Percentiles rank a stretch among this genome's conserved stretches.
These are phyloP conservation scores for Hypseocharis bilobata DNA, from an alignment of 441 rosid species.

Conservation along the genomic window DNA sequence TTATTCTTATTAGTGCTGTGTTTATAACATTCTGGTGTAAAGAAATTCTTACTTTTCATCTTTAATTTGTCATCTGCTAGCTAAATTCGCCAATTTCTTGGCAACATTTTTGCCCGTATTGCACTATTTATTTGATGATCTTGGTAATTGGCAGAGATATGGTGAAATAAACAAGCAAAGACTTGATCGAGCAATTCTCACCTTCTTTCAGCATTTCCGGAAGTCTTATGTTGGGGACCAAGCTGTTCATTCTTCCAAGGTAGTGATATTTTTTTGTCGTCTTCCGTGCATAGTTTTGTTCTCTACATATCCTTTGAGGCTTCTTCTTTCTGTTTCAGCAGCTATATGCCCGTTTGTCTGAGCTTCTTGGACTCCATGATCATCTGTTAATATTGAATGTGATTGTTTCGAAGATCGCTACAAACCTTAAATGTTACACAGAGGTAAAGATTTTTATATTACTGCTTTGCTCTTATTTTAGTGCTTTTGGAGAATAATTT, in stretches of 20 bases:
- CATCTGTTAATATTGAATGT: slow-evolving; percentile 85
- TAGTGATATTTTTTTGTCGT: slow-evolving; percentile 25
- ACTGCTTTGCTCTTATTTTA: slow-evolving; percentile 7
- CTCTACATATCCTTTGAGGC: slow-evolving; percentile 27
- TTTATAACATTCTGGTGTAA: background rate
- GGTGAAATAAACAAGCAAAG: slow-evolving; percentile 85
- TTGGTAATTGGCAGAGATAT: slow-evolving; percentile 56
- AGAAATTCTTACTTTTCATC: background rate
- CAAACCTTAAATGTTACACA: slow-evolving; percentile 90
- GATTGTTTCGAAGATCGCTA: slow-evolving; percentile 88
- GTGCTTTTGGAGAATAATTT: slow-evolving; percentile 2
- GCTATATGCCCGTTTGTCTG: slow-evolving; percentile 86
- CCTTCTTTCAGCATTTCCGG: slow-evolving; percentile 92
- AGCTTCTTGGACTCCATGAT: slow-evolving; percentile 89
- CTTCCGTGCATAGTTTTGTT: slow-evolving; percentile 3
- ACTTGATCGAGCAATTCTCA: slow-evolving; percentile 95
- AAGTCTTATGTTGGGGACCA: slow-evolving; percentile 99
- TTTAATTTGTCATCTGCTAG: background rate
- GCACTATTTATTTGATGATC: background rate
- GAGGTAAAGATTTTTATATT: slow-evolving; percentile 41
- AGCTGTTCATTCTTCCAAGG: slow-evolving; percentile 98
- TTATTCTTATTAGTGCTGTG: too few relatives aligned
- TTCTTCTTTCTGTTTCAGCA: slow-evolving; percentile 65
- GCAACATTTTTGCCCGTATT: background rate
- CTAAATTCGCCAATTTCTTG: background rate